Conservation (phyloP, 1,139 yeast species). For the Pichia sp. region DNA sequence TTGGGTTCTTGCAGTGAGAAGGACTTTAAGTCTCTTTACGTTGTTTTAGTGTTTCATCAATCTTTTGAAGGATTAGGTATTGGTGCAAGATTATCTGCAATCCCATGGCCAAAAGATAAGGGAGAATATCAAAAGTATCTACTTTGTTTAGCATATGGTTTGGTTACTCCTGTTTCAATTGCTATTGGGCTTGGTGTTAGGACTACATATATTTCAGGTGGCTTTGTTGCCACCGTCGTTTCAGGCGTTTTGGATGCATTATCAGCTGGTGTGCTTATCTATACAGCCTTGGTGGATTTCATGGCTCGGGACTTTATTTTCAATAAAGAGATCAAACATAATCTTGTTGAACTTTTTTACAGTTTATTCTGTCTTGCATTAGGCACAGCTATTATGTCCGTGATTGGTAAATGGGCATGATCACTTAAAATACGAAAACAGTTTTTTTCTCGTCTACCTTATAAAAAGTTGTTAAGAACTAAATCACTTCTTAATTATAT, state of each 20-base stretch:
- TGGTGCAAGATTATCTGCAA: constrained; percentile 76
- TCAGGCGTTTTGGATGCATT: constrained; percentile 78
- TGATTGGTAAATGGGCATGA: constrained; percentile 83
- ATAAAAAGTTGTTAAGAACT: no score
- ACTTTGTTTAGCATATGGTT: constrained; percentile 36
- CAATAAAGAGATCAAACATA: constrained; percentile 47
- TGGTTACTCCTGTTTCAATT: constrained; percentile 77
- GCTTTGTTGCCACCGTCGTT: constrained; percentile 58
- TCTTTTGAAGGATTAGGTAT: constrained; percentile 89
- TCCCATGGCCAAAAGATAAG: constrained; percentile 51
- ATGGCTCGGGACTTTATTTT: constrained; percentile 83
- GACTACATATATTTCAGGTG: constrained; percentile 46
- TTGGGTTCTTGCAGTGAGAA: constrained; percentile 47
- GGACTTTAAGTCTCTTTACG: constrained; percentile 68
- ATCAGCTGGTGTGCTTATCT: constrained; percentile 78
- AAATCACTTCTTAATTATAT: no score
- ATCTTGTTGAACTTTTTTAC: constrained; percentile 32
- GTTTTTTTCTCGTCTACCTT: neutral
- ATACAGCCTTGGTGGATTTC: constrained; percentile 80
- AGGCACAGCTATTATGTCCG: constrained; percentile 82
- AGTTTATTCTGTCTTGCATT: constrained; percentile 38
- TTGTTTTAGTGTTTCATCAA: constrained; percentile 84
- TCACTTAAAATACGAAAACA: neutral
- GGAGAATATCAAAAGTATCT: constrained; percentile 20
- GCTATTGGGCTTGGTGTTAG: constrained; percentile 86